Conservation (phyloP, 1,284 basidiomycete species). For the Tilletiopsis washingtonensis region DNA sequence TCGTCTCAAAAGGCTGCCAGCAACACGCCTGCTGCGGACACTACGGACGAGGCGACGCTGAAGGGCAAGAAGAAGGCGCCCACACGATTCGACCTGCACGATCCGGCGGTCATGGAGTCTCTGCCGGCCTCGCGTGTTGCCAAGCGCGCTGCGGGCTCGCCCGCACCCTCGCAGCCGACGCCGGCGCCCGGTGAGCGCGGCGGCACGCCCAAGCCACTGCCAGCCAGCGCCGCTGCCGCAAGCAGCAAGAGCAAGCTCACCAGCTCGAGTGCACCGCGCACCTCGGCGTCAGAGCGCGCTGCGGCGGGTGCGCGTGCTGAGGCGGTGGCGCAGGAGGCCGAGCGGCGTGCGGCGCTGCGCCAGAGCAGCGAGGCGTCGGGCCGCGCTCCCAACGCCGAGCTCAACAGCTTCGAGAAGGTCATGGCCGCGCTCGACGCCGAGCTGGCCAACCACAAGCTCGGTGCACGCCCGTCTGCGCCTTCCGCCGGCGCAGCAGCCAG, state of each 20-base stretch:
- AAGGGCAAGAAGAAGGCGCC: not conserved
- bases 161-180: no score
- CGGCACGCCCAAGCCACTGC: no score
- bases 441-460: slow-evolving; percentile 1
- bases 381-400: not conserved
- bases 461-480: no score
- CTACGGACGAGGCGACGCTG: not conserved
- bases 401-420: not conserved
- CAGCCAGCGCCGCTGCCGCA: not conserved
- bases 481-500: no score
- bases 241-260: not conserved
- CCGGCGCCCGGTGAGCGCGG: no score
- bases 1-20: not conserved
- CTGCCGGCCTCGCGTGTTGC: no score
- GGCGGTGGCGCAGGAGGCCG: not conserved
- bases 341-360: not conserved
- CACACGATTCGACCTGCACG: not conserved
- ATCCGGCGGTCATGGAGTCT: no score
- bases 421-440: slow-evolving; percentile 2
- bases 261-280: no score
- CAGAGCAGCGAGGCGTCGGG: not conserved
- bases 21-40: not conserved
- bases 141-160: no score
- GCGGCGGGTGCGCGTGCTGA: not conserved
- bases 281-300: no score